Percentiles rank a stretch among this genome's conserved stretches.
Conservation (phyloP, 2,329 filamentous ascomycete genomes). For the Alternaria sp. region DNA sequence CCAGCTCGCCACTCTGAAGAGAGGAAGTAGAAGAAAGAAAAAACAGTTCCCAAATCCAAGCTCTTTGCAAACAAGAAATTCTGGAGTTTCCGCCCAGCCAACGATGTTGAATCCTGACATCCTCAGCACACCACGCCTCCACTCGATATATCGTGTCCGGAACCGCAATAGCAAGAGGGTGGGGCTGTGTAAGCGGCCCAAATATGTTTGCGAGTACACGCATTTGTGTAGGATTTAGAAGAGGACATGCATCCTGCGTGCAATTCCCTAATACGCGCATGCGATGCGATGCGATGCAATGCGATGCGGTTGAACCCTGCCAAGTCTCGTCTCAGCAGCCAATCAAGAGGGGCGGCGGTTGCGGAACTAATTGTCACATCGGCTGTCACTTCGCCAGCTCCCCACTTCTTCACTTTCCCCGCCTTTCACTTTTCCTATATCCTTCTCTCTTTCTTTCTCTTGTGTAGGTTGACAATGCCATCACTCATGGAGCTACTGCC, state of each 20-base stretch:
- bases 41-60: neutral
- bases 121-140: neutral
- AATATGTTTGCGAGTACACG: neutral
- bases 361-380: slow-evolving; percentile 31
- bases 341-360: slow-evolving; percentile 29
- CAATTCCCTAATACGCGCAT: neutral
- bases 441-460: neutral
- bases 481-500: slow-evolving; percentile 75
- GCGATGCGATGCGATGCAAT: neutral
- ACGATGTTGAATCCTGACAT: neutral
- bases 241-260: neutral
- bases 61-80: neutral
- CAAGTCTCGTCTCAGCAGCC: slow-evolving; percentile 29
- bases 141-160: neutral
- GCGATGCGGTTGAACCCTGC: slow-evolving; percentile 24
- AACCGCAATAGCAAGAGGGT: neutral
- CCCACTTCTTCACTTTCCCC: slow-evolving; percentile 7
- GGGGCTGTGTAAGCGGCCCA: neutral
- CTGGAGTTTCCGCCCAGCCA: neutral
- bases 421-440: slow-evolving; percentile 1
- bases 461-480: slow-evolving; percentile 64
- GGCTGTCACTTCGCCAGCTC: slow-evolving; percentile 16
- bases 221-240: neutral
- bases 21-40: neutral
- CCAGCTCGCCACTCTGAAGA: neutral